Evolutionary conservation across 2,329 filamentous ascomycete genomes (phyloP).

Genomic region (Coniochaeta sp.): DNA sequence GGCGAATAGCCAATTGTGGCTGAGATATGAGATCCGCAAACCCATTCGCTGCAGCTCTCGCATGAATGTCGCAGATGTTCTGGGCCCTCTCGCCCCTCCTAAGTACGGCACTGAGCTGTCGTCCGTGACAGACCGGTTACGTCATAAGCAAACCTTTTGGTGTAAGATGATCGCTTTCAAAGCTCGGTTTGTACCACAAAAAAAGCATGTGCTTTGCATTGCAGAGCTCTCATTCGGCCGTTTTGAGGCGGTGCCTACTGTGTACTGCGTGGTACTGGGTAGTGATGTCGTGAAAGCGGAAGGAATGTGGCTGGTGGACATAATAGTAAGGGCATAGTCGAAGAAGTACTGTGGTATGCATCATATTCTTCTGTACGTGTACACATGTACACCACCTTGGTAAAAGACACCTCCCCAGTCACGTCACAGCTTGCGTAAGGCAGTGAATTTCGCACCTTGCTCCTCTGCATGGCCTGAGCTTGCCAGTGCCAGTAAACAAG

Average conservation of each 20-base stretch:
- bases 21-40: not conserved
- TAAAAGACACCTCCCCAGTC: not conserved
- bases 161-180: not conserved
- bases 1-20: not conserved
- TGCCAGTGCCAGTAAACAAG: not conserved
- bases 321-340: not conserved
- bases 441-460: not conserved
- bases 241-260: not conserved
- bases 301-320: not conserved
- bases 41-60: not conserved
- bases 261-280: too few species aligned
- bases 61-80: not conserved
- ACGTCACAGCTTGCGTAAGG: slow-evolving; percentile 2
- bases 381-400: not conserved
- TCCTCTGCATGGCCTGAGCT: not conserved
- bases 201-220: not conserved
- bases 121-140: not conserved
- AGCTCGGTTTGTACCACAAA: not conserved
- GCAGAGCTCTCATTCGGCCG: not conserved
- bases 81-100: not conserved
- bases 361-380: too few species aligned
- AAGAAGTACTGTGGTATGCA: not conserved
- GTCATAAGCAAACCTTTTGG: not conserved
- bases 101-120: not conserved
- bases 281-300: not conserved